A percentile compares a stretch with the other conserved stretches of the same genome.
Conservation (phyloP, 257 asterid genomes). For the Ligustrum vulgare region DNA sequence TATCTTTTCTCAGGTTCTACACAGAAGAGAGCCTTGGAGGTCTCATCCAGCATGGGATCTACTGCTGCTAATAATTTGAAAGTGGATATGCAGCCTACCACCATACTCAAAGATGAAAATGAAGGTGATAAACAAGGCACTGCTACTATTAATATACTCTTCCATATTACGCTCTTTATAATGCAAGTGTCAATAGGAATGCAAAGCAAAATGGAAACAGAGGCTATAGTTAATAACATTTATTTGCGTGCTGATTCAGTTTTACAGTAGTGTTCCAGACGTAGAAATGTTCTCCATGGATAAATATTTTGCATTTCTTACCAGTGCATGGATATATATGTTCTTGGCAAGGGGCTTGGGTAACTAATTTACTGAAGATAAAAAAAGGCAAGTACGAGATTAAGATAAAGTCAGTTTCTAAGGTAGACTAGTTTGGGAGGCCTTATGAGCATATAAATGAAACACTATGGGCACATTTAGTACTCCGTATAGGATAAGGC, state of each 20-base stretch:
- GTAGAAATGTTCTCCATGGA: neutral
- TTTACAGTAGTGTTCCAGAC: neutral
- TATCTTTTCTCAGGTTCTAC: slow-evolving; percentile 30
- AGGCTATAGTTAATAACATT: neutral
- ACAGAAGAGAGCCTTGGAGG: slow-evolving; percentile 25
- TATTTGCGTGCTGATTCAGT: neutral
- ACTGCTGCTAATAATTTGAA: slow-evolving; percentile 25
- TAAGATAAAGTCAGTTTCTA: neutral
- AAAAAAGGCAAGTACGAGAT: neutral
- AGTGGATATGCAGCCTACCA: slow-evolving; percentile 24
- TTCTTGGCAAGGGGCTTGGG: neutral
- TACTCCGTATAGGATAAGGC: too few species aligned
- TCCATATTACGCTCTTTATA: neutral
- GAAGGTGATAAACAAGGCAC: slow-evolving; percentile 40
- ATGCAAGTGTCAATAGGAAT: neutral
- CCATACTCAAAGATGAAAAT: slow-evolving; percentile 27
- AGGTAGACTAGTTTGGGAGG: neutral
- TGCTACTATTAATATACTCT: neutral
- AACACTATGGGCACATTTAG: neutral
- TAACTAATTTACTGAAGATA: neutral
- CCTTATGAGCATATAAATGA: neutral
- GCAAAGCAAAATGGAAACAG: slow-evolving; percentile 5
- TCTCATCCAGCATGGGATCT: slow-evolving; percentile 18
- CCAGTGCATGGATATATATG: neutral
- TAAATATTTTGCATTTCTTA: neutral